A percentile compares a stretch with the other conserved stretches of the same genome.
Evolutionary conservation across 2,329 filamentous ascomycete genomes (phyloP).

Genomic region (Pseudocercospora crystallina): DNA sequence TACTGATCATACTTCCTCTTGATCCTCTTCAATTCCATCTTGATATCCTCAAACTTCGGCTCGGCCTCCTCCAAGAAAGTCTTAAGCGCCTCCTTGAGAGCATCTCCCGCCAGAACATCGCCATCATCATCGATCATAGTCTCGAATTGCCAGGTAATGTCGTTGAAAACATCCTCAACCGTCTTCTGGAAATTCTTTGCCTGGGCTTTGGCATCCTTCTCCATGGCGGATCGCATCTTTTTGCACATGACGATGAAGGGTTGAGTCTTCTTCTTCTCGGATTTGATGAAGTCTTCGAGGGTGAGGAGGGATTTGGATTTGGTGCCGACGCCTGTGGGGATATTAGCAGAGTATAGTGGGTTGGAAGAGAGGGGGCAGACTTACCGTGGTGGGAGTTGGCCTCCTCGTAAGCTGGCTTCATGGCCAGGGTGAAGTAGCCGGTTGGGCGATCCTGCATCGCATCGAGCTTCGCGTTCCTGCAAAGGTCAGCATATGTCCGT

Average conservation of each 20-base stretch:
- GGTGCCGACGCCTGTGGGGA: background rate
- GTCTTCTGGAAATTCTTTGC: background rate
- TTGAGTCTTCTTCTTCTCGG: too few species aligned
- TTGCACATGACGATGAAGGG: background rate
- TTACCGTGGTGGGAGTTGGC: background rate
- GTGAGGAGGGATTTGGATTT: background rate
- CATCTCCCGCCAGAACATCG: too few species aligned
- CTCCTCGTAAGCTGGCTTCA: constrained; percentile 9
- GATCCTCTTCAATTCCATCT: constrained; percentile 6
- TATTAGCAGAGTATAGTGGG: too few species aligned
- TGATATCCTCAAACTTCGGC: constrained; percentile 3
- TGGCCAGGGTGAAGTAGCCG: constrained; percentile 12
- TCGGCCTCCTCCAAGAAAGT: background rate
- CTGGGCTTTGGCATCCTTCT: background rate
- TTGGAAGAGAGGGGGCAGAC: background rate
- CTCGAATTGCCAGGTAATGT: constrained; percentile 1
- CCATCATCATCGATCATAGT: background rate
- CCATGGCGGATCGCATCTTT: background rate
- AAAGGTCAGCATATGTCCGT: too few species aligned
- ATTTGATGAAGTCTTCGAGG: too few species aligned
- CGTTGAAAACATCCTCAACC: background rate
- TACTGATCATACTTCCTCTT: background rate
- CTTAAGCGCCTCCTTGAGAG: too few species aligned
- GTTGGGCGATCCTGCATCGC: background rate
- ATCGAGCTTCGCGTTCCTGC: constrained; percentile 14